Base-by-base conservation (phyloP, 1,139 yeast species). In the Maudiozyma humilis region DNA sequence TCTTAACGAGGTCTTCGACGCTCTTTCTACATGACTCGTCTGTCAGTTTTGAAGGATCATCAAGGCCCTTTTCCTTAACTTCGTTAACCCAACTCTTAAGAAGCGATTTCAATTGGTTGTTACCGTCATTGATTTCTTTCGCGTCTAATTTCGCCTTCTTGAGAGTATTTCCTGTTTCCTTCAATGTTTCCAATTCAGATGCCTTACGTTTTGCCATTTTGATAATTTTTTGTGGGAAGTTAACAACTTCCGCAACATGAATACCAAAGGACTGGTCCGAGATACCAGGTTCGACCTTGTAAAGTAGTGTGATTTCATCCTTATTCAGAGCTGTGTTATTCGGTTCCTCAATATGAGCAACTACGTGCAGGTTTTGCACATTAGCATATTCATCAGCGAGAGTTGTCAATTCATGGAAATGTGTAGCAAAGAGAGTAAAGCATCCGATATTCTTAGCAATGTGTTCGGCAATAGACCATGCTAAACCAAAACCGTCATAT, bases 161-260 rank as follows among this genome's bases (percentile, higher is more conserved):
- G 51, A 46, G 48, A 45, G 44, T 59, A 35, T 54, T 62, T 32
- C 62, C 66, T 40, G 67, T 73, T 19, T 68, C 68, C 34, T 73
- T 77, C 36, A 78, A 71, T 47, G 79, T 87, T 58, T 88, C 96
- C 45, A 91, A 70, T 59, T 91, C 97, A 5, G 75, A 70, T 0
- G 96, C 95, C 62, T 89, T 89, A 50, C 97, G 76, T 59, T 91
- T 91, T 3, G 98, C 96, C 97, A 91, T 91, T 45, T 78, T 75
- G 42, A 91, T 78, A 40, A 91, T 91, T 62, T 89, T 89, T 25
- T 70, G 69, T 1, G 98, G 98, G 62, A 91, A 91, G 52, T 85
- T 82, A 31, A 91, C 97, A 38, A 89, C 78, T 64, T 91, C 97
- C 0, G 98, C 97, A 35, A 91, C 98, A 62, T 91, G 95, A 40